Evolutionary conservation across 805 yeast genomes (phyloP).

Genomic region (Metschnikowia anglica): DNA sequence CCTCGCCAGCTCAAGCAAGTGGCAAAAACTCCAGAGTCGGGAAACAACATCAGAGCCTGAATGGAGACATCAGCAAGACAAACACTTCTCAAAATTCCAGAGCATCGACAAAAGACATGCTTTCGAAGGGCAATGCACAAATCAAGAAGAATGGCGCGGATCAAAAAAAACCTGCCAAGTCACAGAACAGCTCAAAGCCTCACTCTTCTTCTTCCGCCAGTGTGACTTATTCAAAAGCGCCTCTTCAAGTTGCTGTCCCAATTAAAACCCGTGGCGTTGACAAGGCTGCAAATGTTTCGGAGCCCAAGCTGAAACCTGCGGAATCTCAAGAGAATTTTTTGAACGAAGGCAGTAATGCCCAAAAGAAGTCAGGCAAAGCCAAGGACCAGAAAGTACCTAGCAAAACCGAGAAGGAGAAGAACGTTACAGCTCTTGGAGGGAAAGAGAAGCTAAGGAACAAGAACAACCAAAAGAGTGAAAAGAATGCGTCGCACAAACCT

Average conservation of each 20-base stretch:
- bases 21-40: not conserved
- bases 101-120: not conserved
- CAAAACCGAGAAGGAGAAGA: not conserved
- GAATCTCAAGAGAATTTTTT: not conserved
- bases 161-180: not conserved
- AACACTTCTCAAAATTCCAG: not conserved
- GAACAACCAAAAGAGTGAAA: conserved; percentile 1
- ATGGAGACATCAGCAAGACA: not conserved
- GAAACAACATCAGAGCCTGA: not conserved
- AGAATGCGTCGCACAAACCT: not conserved
- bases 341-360: not conserved
- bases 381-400: not conserved
- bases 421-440: not conserved
- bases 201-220: not conserved
- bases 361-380: not conserved
- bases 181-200: not conserved
- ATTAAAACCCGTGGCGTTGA: not conserved
- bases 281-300: not conserved
- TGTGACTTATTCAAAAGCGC: not conserved
- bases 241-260: not conserved
- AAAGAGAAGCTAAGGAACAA: not conserved
- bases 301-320: conserved; percentile 1
- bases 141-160: not conserved
- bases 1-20: conserved; percentile 8
- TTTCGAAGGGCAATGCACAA: not conserved